Percentiles rank a stretch among this genome's conserved stretches.
These are phyloP conservation scores for Parmales sp. DNA, from an alignment of 108 stramenopile genomes.

Conservation along the genomic window DNA sequence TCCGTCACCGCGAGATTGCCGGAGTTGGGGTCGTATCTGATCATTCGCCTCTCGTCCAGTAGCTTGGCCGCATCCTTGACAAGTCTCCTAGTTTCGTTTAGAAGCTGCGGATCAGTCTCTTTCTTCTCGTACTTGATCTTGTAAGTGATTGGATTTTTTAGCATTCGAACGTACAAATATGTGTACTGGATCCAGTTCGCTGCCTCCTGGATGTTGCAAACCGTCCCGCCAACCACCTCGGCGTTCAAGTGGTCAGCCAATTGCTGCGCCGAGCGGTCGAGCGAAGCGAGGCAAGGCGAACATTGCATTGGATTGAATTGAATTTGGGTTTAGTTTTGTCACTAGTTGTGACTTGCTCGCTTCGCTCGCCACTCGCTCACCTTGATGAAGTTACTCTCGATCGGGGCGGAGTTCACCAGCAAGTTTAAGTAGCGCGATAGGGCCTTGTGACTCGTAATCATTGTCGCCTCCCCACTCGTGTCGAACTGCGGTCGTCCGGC, in stretches of 20 bases:
- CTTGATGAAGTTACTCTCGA: slow-evolving; percentile 88
- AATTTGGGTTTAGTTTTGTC: too few species aligned
- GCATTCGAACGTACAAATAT: slow-evolving; percentile 90
- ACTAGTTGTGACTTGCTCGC: too few species aligned
- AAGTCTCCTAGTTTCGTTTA: slow-evolving; percentile 45
- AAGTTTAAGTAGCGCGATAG: slow-evolving; percentile 83
- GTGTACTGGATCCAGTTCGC: slow-evolving; percentile 91
- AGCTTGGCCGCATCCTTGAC: slow-evolving; percentile 66
- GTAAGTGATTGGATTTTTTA: slow-evolving; percentile 84
- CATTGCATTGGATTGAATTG: too few species aligned
- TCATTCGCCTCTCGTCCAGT: slow-evolving; percentile 76
- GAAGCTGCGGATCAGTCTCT: slow-evolving; percentile 59
- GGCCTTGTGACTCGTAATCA: slow-evolving; percentile 86
- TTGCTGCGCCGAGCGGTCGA: too few species aligned
- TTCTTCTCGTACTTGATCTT: slow-evolving; percentile 69
- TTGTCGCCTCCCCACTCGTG: slow-evolving; percentile 84
- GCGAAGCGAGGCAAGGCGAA: too few species aligned
- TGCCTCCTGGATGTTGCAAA: slow-evolving; percentile 84
- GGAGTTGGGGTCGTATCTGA: slow-evolving; percentile 62
- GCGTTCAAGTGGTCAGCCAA: slow-evolving; percentile 97
- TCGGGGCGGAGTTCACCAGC: slow-evolving; percentile 81
- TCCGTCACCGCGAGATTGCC: slow-evolving; percentile 87
- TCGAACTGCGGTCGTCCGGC: slow-evolving; percentile 97
- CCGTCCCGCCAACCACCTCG: slow-evolving; percentile 93
- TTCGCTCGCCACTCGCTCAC: too few species aligned